phyloP scores from a whole-genome alignment of 1,284 basidiomycete species.

The Tylopilus sp. region DNA sequence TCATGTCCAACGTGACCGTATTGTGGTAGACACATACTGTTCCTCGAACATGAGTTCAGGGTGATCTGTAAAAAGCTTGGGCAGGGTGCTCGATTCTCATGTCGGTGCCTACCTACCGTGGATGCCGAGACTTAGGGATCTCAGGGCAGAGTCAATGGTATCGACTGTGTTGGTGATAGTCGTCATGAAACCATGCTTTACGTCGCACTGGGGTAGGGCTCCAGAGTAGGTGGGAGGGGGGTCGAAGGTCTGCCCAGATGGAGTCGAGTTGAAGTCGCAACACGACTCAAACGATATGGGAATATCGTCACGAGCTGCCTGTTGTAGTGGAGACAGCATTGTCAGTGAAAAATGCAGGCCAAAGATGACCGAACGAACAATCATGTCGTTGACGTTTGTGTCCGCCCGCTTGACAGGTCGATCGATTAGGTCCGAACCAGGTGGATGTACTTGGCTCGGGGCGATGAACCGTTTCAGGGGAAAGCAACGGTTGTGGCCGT shows the following conservation, averaged over 20 bases:
- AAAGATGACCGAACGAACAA: slow-evolving; percentile 14
- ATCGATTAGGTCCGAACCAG: neutral
- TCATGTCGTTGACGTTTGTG: neutral
- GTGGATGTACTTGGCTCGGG: neutral
- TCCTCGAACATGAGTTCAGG: slow-evolving; percentile 57
- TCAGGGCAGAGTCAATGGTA: slow-evolving; percentile 42
- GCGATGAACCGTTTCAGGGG: slow-evolving; percentile 23
- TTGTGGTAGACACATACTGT: slow-evolving; percentile 35
- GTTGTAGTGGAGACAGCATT: neutral
- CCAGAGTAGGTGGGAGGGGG: slow-evolving; percentile 41
- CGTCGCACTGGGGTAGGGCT: slow-evolving; percentile 18
- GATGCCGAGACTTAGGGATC: slow-evolving; percentile 53
- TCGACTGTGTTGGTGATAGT: slow-evolving; percentile 47
- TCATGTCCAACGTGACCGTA: neutral
- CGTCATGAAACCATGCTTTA: slow-evolving; percentile 30
- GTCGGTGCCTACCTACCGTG: slow-evolving; percentile 43
- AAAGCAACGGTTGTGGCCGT: slow-evolving; percentile 20
- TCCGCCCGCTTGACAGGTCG: slow-evolving; percentile 6
- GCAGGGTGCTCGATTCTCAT: neutral
- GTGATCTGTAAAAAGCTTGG: slow-evolving; percentile 38
- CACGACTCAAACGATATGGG: slow-evolving; percentile 32
- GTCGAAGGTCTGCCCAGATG: slow-evolving; percentile 19
- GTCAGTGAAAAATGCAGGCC: slow-evolving; percentile 3
- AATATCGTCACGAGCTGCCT: slow-evolving; percentile 18
- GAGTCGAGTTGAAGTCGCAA: slow-evolving; percentile 28